Percentiles rank a stretch among this genome's conserved stretches.
These are phyloP conservation scores for Colletotrichum melonis DNA, from an alignment of 2,329 filamentous ascomycete genomes.

Conservation along the genomic window DNA sequence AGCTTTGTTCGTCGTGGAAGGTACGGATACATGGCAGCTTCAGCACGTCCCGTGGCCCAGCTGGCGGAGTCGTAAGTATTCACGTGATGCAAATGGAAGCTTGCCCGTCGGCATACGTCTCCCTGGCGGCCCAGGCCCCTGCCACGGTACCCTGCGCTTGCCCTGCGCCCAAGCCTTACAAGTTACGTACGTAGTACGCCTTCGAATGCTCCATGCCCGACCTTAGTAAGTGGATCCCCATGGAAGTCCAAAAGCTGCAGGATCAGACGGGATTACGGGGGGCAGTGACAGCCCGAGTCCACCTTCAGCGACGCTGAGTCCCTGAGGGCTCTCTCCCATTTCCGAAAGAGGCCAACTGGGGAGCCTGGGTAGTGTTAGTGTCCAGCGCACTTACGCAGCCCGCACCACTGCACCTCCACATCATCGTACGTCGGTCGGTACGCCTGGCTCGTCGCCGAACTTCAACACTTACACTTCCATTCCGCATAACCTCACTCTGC, in stretches of 20 bases:
- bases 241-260: neutral
- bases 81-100: neutral
- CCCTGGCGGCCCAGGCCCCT: neutral
- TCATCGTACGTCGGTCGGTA: neutral
- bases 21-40: too few species aligned
- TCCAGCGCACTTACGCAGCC: neutral
- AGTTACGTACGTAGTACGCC: neutral
- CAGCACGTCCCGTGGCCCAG: too few species aligned
- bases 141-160: neutral
- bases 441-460: neutral
- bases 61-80: neutral
- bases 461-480: neutral
- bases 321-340: neutral
- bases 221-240: constrained; percentile 5
- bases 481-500: neutral
- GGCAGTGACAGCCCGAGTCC: constrained; percentile 12
- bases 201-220: neutral
- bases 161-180: constrained; percentile 4
- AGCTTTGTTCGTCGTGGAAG: neutral
- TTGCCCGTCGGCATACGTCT: neutral
- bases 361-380: neutral
- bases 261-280: constrained; percentile 24
- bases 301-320: neutral
- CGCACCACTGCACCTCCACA: neutral
- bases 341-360: constrained; percentile 1